Evolutionary conservation across 768 basidiomycete species (phyloP).

Genomic region (Lactarius indigo): DNA sequence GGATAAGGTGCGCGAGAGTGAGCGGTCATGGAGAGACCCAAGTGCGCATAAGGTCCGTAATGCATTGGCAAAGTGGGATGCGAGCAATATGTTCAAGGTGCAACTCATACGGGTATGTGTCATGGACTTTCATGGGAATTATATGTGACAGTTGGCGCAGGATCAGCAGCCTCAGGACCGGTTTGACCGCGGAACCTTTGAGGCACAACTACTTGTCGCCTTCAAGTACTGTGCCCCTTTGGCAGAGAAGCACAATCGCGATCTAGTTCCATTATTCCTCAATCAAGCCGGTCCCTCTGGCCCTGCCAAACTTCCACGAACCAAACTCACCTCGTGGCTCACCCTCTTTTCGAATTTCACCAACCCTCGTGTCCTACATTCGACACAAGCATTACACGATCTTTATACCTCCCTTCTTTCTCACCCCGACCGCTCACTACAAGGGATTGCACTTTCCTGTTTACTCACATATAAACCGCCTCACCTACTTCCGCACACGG

Average conservation of each 20-base stretch:
- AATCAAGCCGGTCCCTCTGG: constrained; percentile 38
- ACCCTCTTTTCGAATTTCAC: constrained; percentile 83
- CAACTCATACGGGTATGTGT: constrained; percentile 37
- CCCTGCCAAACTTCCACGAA: constrained; percentile 46
- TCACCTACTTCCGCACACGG: constrained; percentile 49
- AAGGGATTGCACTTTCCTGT: constrained; percentile 72
- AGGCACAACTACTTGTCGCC: constrained; percentile 70
- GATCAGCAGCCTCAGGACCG: constrained; percentile 46
- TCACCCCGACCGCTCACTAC: constrained; percentile 78
- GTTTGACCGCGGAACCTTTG: constrained; percentile 74
- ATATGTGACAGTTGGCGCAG: constrained; percentile 28
- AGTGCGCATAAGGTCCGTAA: constrained; percentile 58
- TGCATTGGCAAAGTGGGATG: constrained; percentile 48
- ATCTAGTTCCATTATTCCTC: constrained; percentile 85
- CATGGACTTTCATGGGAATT: neutral
- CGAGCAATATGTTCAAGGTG: constrained; percentile 30
- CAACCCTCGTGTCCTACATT: constrained; percentile 87
- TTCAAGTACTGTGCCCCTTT: constrained; percentile 67
- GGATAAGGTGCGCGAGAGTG: constrained; percentile 53
- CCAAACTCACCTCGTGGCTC: constrained; percentile 73
- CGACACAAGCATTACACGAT: constrained; percentile 57
- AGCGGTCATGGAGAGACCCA: constrained; percentile 75
- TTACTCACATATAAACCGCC: constrained; percentile 78
- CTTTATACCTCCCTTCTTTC: constrained; percentile 76
- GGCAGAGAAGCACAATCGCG: constrained; percentile 83